Percentiles rank a stretch among this genome's conserved stretches.
These are phyloP conservation scores for Syzygium aqueum DNA, from an alignment of 345 rosid genomes.

Conservation along the genomic window DNA sequence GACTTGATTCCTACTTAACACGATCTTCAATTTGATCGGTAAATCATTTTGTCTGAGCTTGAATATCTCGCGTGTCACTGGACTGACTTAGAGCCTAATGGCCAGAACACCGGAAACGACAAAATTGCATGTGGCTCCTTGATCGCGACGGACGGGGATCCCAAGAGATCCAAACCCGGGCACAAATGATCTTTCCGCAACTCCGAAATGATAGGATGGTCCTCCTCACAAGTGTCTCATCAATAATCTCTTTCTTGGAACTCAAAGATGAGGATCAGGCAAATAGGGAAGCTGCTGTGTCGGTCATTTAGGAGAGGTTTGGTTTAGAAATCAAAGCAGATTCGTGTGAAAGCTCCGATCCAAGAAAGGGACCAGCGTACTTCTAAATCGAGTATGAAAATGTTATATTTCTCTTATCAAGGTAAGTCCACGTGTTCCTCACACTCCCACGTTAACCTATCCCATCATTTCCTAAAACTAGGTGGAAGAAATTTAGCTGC, in stretches of 20 bases:
- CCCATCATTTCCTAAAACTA: neutral
- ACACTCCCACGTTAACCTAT: neutral
- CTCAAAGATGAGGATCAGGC: neutral
- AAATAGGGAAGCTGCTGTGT: neutral
- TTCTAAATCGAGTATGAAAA: neutral
- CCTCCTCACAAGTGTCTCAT: neutral
- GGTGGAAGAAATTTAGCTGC: neutral
- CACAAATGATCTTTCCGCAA: neutral
- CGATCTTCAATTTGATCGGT: neutral
- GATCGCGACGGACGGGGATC: neutral
- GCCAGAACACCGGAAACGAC: neutral
- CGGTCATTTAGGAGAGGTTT: neutral
- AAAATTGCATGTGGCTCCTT: neutral
- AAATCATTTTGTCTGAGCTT: neutral
- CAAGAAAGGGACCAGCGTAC: neutral
- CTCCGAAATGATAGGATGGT: neutral
- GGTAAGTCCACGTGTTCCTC: constrained; percentile 3
- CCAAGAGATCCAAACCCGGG: neutral
- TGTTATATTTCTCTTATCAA: neutral
- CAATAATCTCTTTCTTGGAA: neutral
- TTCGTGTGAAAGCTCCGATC: neutral
- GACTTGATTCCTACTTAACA: neutral
- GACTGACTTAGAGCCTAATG: neutral
- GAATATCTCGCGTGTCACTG: neutral
- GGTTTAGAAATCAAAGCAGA: neutral